Evolutionary conservation across 306 rosid species (phyloP).

Genomic region (Cotoneaster glaucophyllus): DNA sequence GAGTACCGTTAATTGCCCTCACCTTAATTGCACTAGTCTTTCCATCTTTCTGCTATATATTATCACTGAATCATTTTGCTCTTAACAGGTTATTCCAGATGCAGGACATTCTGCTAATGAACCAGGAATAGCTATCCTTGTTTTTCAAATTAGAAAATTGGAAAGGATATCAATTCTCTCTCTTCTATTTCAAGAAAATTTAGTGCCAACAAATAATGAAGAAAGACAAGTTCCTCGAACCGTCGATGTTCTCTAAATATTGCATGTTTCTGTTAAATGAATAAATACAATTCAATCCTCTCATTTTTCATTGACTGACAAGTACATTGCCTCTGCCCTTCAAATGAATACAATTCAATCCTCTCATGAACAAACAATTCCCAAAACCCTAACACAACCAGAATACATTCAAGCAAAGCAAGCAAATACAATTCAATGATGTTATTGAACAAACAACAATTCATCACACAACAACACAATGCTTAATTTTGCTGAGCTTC

Average conservation of each 20-base stretch:
- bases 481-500: neutral
- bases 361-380: neutral
- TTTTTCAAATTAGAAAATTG: too few species aligned
- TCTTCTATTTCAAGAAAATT: neutral
- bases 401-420: neutral
- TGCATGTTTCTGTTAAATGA: neutral
- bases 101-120: conserved; percentile 97
- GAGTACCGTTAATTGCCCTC: neutral
- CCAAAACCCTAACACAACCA: neutral
- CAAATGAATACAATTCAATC: neutral
- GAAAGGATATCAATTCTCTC: neutral
- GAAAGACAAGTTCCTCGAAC: too few species aligned
- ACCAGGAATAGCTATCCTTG: conserved; percentile 50
- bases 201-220: too few species aligned
- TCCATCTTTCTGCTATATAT: neutral
- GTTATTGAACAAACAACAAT: conserved; percentile 34
- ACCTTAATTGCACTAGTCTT: neutral
- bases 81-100: conserved; percentile 64
- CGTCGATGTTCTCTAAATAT: too few species aligned
- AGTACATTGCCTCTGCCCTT: neutral
- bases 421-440: conserved; percentile 36
- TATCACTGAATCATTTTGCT: conserved; percentile 11
- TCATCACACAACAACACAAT: neutral
- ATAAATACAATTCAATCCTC: neutral
- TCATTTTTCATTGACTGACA: neutral